Evolutionary conservation across 495 filamentous ascomycete genomes (phyloP).

Genomic region (Xylaria longipes): DNA sequence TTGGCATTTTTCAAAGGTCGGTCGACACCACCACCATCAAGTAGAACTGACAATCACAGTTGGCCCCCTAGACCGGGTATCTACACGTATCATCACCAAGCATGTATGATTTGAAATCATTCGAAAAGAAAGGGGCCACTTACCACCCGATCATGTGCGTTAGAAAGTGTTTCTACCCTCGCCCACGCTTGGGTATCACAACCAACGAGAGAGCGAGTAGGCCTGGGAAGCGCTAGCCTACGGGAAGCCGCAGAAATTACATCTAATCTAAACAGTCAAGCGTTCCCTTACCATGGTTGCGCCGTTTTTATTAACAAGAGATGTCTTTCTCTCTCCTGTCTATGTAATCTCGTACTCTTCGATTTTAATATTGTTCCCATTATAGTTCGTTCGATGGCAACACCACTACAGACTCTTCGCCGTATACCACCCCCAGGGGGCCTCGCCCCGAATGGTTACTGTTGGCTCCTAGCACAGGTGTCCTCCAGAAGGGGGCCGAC

Average conservation of each 20-base stretch:
- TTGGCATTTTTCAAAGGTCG: background rate
- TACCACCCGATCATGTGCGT: background rate
- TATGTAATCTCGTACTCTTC: background rate
- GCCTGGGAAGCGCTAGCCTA: background rate
- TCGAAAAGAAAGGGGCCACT: background rate
- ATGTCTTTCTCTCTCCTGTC: background rate
- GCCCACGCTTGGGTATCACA: background rate
- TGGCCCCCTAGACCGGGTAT: background rate
- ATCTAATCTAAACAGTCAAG: background rate
- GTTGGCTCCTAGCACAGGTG: slow-evolving; percentile 5
- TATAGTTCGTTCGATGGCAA: background rate
- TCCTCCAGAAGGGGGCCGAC: slow-evolving; percentile 8
- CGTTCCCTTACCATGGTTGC: background rate
- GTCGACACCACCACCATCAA: background rate
- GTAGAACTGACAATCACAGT: background rate
- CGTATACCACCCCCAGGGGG: background rate
- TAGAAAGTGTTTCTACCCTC: background rate
- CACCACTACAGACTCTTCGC: background rate
- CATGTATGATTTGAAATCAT: background rate
- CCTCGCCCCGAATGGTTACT: background rate
- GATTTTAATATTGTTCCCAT: background rate
- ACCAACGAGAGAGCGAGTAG: background rate
- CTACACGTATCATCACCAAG: background rate
- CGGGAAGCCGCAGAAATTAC: background rate
- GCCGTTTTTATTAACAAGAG: background rate